Percentiles rank a stretch among this genome's conserved stretches.
phyloP scores from a whole-genome alignment of 768 basidiomycete genomes.

The Dentipellis fragilis region DNA sequence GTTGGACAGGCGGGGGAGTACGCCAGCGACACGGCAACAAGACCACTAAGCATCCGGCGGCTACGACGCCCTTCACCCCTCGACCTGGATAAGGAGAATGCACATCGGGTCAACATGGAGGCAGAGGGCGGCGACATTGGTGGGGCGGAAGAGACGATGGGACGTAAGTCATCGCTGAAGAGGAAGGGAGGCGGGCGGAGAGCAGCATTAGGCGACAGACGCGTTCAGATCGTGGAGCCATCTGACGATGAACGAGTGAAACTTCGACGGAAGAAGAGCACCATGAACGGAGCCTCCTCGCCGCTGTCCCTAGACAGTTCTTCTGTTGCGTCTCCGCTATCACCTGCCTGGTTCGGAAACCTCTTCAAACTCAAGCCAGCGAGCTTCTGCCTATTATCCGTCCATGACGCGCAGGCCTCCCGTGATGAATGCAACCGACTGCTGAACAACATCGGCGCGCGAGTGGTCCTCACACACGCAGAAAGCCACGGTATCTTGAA shows the following conservation, averaged over 20 bases:
- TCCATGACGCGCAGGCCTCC: constrained; percentile 51
- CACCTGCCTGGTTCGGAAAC: constrained; percentile 70
- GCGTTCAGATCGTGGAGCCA: constrained; percentile 50
- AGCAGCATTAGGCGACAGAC: constrained; percentile 17
- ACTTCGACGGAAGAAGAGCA: constrained; percentile 25
- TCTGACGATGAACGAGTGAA: constrained; percentile 12
- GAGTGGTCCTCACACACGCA: constrained; percentile 53
- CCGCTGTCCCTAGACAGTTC: constrained; percentile 16
- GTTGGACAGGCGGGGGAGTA: constrained; percentile 4
- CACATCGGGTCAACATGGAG: not conserved
- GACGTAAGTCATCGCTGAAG: constrained; percentile 34
- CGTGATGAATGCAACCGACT: constrained; percentile 65
- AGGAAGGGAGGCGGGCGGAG: constrained; percentile 16
- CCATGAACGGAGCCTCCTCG: constrained; percentile 15
- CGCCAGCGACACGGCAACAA: constrained; percentile 18
- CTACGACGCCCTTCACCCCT: constrained; percentile 8
- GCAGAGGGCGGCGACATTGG: not conserved
- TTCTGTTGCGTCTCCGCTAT: constrained; percentile 35
- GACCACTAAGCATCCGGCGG: constrained; percentile 34
- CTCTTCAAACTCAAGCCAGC: constrained; percentile 81
- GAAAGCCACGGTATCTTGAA: constrained; percentile 61
- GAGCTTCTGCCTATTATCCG: constrained; percentile 46
- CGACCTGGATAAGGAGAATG: constrained; percentile 55
- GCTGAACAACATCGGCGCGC: constrained; percentile 61
- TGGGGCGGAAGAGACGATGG: not conserved